phyloP scores from a whole-genome alignment of 2,329 filamentous ascomycete genomes.

The Conoideocrella luteorostrata region DNA sequence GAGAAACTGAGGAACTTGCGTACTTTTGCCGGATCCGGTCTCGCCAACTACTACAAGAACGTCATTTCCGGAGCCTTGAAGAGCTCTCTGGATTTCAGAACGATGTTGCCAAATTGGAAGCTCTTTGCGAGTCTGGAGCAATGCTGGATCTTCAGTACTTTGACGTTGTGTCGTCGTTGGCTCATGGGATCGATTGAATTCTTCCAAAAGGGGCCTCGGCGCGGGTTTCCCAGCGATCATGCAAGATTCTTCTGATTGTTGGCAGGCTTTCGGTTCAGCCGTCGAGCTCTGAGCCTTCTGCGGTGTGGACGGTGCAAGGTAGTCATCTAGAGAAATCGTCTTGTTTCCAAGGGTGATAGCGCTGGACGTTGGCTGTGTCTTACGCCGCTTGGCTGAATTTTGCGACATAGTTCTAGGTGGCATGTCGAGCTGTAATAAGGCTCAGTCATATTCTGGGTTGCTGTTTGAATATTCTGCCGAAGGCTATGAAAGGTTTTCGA shows the following conservation, averaged over 20 bases:
- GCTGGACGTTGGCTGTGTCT: slow-evolving; percentile 24
- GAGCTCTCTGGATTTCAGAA: slow-evolving; percentile 58
- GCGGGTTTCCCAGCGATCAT: background rate
- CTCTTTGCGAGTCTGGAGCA: slow-evolving; percentile 50
- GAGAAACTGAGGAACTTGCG: slow-evolving; percentile 89
- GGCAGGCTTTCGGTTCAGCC: background rate
- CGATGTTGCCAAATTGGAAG: slow-evolving; percentile 77
- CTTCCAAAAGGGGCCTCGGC: background rate
- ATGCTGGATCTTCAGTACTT: slow-evolving; percentile 22
- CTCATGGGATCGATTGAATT: background rate
- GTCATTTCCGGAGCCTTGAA: slow-evolving; percentile 52
- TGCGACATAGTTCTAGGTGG: slow-evolving; percentile 2
- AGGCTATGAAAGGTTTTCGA: no score
- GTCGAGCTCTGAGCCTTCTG: background rate
- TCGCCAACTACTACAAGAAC: slow-evolving; percentile 85
- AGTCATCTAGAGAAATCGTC: slow-evolving; percentile 42
- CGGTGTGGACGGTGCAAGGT: slow-evolving; percentile 30
- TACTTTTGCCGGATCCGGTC: slow-evolving; percentile 95
- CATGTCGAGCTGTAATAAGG: background rate
- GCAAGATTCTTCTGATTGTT: background rate
- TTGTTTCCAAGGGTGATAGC: slow-evolving; percentile 42
- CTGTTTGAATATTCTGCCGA: background rate
- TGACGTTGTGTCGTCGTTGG: slow-evolving; percentile 9
- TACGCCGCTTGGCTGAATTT: slow-evolving; percentile 31
- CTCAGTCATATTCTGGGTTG: background rate